phyloP scores from a whole-genome alignment of 176 grass and related monocot genomes.

The Carex kokanica region DNA sequence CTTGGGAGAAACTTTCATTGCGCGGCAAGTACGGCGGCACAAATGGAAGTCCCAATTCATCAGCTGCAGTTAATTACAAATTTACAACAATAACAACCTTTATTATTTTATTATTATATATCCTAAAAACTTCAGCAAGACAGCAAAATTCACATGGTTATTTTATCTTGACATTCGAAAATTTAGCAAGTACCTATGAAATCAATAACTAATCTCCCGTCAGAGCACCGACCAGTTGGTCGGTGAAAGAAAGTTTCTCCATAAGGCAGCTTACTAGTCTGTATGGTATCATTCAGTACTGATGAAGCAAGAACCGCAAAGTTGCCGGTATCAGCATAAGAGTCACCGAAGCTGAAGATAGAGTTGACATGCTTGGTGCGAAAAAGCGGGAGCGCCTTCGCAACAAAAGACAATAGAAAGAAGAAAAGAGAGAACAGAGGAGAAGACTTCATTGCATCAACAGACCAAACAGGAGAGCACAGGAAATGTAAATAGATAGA shows the following conservation, averaged over 20 bases:
- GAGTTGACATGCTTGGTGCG: not conserved
- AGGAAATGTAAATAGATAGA: constrained; percentile 17
- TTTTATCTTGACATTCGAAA: not conserved
- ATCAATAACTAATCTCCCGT: constrained; percentile 27
- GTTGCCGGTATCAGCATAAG: constrained; percentile 30
- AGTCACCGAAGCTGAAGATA: constrained; percentile 32
- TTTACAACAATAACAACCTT: not conserved
- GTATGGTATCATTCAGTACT: not conserved
- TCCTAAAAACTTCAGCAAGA: not conserved
- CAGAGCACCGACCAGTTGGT: constrained; percentile 20
- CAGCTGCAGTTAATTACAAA: constrained; percentile 32
- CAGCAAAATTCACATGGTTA: not conserved
- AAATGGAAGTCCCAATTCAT: constrained; percentile 64
- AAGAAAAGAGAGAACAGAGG: not conserved
- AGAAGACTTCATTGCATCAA: constrained; percentile 17
- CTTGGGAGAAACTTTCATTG: constrained; percentile 52
- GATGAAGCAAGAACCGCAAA: constrained; percentile 16
- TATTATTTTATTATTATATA: not conserved
- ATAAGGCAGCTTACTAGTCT: constrained; percentile 8
- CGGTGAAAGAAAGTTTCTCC: constrained; percentile 25
- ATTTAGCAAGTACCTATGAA: constrained; percentile 1
- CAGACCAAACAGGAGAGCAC: not conserved
- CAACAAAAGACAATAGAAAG: constrained; percentile 1
- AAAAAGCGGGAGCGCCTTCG: not conserved
- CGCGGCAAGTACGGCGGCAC: constrained; percentile 52